Evolutionary conservation across 2,329 filamentous ascomycete genomes (phyloP).

Genomic region (Chaetothyriales sp.): DNA sequence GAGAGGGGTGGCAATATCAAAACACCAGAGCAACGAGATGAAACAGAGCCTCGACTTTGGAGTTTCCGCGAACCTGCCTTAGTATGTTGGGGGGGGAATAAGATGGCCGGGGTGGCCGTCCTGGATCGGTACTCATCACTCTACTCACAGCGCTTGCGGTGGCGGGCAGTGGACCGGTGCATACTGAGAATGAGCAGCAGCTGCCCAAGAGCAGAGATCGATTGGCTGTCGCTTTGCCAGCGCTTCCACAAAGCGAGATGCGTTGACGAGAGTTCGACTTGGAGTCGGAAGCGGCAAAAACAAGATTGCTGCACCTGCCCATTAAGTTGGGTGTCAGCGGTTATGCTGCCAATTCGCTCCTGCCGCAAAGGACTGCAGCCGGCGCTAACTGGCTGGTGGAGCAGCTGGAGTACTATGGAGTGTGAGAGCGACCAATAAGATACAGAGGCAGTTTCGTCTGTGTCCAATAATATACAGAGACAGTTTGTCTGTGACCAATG

Average conservation of each 20-base stretch:
- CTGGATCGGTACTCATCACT: not conserved
- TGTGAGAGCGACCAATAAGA: too few species aligned
- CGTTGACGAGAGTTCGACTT: not conserved
- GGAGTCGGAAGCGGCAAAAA: too few species aligned
- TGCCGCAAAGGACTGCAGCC: not conserved
- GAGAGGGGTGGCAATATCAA: not conserved
- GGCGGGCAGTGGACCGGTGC: not conserved
- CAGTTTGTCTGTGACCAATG: too few species aligned
- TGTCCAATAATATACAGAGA: too few species aligned
- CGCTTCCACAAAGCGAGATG: not conserved
- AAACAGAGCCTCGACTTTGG: constrained; percentile 2
- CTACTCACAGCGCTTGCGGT: not conserved
- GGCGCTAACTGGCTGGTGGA: not conserved
- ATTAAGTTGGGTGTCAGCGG: not conserved
- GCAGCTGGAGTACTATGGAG: too few species aligned
- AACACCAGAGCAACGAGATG: not conserved
- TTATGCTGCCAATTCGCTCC: not conserved
- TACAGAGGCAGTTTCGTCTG: too few species aligned
- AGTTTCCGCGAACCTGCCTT: not conserved
- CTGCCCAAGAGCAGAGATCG: not conserved
- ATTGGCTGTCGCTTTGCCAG: not conserved
- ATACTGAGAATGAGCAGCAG: not conserved
- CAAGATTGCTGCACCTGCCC: not conserved
- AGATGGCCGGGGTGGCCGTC: not conserved
- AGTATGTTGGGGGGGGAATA: not conserved